A percentile compares a stretch with the other conserved stretches of the same genome.
phyloP scores from a whole-genome alignment of 2,329 filamentous ascomycete genomes.

The Sclerotinia nivalis region DNA sequence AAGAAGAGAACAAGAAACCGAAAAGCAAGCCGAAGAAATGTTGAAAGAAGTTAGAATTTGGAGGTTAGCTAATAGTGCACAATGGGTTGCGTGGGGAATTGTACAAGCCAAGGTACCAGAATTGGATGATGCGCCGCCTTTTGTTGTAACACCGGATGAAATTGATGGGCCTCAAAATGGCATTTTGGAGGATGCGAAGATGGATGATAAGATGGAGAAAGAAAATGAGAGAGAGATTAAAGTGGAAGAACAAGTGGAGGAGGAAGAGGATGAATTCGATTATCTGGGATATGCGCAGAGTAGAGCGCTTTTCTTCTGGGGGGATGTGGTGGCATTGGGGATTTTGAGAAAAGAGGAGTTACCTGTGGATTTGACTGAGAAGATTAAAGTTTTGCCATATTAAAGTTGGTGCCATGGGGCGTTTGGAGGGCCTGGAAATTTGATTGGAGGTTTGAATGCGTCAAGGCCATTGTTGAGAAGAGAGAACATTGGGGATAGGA shows the following conservation, averaged over 20 bases:
- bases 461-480: neutral
- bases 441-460: neutral
- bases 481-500: neutral
- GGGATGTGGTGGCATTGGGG: conserved; percentile 77
- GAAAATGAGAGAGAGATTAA: conserved; percentile 25
- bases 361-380: conserved; percentile 62
- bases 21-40: conserved; percentile 68
- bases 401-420: conserved; percentile 39
- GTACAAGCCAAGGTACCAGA: conserved; percentile 88
- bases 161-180: conserved; percentile 18
- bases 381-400: conserved; percentile 70
- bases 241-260: conserved; percentile 33
- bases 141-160: conserved; percentile 5
- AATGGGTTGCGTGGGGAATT: conserved; percentile 96
- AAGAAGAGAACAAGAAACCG: conserved; percentile 61
- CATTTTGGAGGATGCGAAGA: neutral
- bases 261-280: conserved; percentile 75
- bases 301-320: conserved; percentile 90
- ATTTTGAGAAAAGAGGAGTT: conserved; percentile 75
- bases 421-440: neutral
- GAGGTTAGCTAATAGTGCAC: conserved; percentile 82
- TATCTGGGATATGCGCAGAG: conserved; percentile 92
- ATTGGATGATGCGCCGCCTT: conserved; percentile 43
- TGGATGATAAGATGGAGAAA: conserved; percentile 1
- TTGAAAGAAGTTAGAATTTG: conserved; percentile 80